Evolutionary conservation across 2,329 filamentous ascomycete species (phyloP), one percentile per base, ranked within the genome.

Genomic region (Nemania serpens): DNA sequence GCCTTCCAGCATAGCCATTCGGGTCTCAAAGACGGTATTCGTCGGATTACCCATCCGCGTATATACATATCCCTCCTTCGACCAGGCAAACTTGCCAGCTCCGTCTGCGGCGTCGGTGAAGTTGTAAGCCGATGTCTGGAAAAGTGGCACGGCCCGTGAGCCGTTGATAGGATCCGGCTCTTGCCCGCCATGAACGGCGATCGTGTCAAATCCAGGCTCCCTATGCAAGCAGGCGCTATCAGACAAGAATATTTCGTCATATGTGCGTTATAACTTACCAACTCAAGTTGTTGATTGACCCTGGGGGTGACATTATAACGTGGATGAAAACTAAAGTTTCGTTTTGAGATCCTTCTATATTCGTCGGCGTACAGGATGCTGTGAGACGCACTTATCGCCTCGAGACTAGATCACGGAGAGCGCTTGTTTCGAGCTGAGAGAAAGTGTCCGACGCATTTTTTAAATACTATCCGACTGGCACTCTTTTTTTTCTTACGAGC

Each of bases 1-100:
- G 5, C 74, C 74, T 64, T 78, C 75, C 1, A 77, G 64, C 70
- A 75, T 75, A 12, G 75, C 68, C 73, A 77, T 73, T 39, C 71
- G 67, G 50, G 65, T 75, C 55, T 78, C 76, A 58, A 78, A 77
- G 39, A 77, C 75, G 2, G 70, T 70, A 45, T 73, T 74, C 5
- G 75, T 76, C 39, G 75, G 75, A 56, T 77, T 77, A 3, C 71
- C 73, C 71, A 77, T 75, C 15, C 75, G 73, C 3, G 74, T 76
- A 56, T 77, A 76, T 49, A 76, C 74, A 58, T 75, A 76, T 46
- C 74, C 75, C 9, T 75, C 72, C 55, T 69, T 74, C 25, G 74
- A 75, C 75, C 74, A 75, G 6, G 71, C 70, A 39, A 73, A 72
- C 39, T 75, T 75, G 58, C 72, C 69, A 25, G 75, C 75, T 18